phyloP scores from a whole-genome alignment of 2,329 filamentous ascomycete species.

The Colletotrichum cuscutae region DNA sequence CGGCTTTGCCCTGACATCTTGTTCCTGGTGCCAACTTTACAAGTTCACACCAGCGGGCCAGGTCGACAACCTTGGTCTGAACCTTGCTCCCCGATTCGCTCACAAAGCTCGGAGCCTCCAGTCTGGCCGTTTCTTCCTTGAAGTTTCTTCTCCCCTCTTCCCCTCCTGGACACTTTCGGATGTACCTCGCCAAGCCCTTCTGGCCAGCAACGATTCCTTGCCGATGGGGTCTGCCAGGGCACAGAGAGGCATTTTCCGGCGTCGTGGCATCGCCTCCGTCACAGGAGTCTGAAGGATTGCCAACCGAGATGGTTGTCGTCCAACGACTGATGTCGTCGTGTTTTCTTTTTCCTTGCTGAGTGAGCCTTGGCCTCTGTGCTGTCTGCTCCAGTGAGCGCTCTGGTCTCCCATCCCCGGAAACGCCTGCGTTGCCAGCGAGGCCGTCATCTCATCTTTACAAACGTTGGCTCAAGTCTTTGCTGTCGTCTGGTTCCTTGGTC shows the following conservation, averaged over 20 bases:
- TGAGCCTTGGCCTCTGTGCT: background rate
- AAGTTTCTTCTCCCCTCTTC: constrained; percentile 18
- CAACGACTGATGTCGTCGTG: background rate
- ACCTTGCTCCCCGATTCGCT: constrained; percentile 27
- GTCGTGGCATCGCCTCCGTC: constrained; percentile 21
- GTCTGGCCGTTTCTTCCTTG: constrained; percentile 1
- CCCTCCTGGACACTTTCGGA: background rate
- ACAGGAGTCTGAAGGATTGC: background rate
- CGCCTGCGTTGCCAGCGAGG: background rate
- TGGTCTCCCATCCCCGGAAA: background rate
- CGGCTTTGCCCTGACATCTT: constrained; percentile 3
- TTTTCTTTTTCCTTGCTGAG: constrained; percentile 8
- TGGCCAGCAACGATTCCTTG: constrained; percentile 5
- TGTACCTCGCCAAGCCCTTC: constrained; percentile 24
- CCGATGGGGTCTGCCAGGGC: constrained; percentile 19
- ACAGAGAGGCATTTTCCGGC: constrained; percentile 25
- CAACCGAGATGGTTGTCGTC: constrained; percentile 24
- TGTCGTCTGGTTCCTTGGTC: constrained; percentile 20
- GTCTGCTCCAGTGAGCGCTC: background rate
- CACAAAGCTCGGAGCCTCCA: background rate
- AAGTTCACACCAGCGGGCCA: constrained; percentile 12
- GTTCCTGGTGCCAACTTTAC: constrained; percentile 16
- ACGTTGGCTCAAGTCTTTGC: background rate
- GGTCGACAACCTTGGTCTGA: constrained; percentile 2
- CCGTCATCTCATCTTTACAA: constrained; percentile 6